A percentile compares a stretch with the other conserved stretches of the same genome.
Conservation (phyloP, 2,329 filamentous ascomycete species). For the Tolypocladium nubicola region DNA sequence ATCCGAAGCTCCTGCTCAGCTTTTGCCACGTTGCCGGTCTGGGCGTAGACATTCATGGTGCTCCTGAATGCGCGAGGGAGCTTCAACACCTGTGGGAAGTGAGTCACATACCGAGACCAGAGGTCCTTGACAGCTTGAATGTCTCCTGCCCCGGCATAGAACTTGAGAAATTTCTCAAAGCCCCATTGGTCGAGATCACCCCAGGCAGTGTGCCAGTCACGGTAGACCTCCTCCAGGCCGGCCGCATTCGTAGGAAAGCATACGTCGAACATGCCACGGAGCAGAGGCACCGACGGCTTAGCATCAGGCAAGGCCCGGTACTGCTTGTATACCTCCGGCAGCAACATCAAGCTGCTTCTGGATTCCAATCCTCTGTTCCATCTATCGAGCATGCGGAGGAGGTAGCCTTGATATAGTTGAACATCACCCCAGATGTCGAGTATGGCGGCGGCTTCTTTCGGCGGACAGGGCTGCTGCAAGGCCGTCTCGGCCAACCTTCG, state of each 20-base stretch:
- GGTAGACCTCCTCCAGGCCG: slow-evolving; percentile 34
- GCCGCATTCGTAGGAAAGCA: slow-evolving; percentile 25
- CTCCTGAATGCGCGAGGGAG: slow-evolving; percentile 35
- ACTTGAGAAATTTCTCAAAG: slow-evolving; percentile 37
- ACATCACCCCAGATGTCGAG: slow-evolving; percentile 28
- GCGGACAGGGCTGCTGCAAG: slow-evolving; percentile 20
- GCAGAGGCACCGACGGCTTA: slow-evolving; percentile 24
- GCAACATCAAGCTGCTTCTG: slow-evolving; percentile 17
- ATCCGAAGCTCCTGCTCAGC: slow-evolving; percentile 51
- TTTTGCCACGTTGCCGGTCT: slow-evolving; percentile 50
- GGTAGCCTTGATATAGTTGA: slow-evolving; percentile 31
- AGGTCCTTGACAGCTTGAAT: slow-evolving; percentile 31
- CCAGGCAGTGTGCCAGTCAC: slow-evolving; percentile 36
- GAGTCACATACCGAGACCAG: slow-evolving; percentile 30
- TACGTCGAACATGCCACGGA: slow-evolving; percentile 35
- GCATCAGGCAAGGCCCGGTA: slow-evolving; percentile 32
- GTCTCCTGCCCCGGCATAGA: slow-evolving; percentile 38
- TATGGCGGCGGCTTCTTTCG: slow-evolving; percentile 23
- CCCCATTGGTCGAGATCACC: slow-evolving; percentile 30
- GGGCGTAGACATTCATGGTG: slow-evolving; percentile 62
- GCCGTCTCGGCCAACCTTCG: slow-evolving; percentile 19
- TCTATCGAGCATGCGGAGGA: slow-evolving; percentile 21
- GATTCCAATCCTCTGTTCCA: slow-evolving; percentile 16
- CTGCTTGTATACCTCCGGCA: slow-evolving; percentile 31
- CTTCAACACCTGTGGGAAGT: slow-evolving; percentile 22